phyloP scores from a whole-genome alignment of 2,329 filamentous ascomycete species.

The Alternaria angustiovoidea region DNA sequence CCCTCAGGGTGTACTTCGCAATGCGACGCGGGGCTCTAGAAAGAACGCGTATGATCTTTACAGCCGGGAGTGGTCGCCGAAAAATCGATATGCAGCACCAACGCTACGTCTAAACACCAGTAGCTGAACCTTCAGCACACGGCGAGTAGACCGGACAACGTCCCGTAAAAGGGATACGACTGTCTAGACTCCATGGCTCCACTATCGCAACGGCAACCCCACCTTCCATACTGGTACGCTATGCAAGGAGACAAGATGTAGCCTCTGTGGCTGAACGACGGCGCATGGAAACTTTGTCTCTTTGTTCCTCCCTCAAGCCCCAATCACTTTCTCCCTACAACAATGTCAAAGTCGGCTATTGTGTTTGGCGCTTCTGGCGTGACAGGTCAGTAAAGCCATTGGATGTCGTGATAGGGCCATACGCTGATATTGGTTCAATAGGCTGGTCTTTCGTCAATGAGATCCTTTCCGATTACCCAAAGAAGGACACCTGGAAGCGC shows the following conservation, averaged over 20 bases:
- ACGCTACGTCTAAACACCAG: not conserved
- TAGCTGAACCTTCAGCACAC: not conserved
- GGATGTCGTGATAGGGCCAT: not conserved
- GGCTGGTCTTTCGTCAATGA: constrained; percentile 56
- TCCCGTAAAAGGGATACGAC: not conserved
- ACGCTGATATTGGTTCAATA: constrained; percentile 16
- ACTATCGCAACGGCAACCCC: not conserved
- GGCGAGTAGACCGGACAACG: not conserved
- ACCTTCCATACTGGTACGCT: not conserved
- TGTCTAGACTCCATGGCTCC: not conserved
- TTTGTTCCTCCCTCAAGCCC: not conserved
- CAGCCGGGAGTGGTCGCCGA: not conserved
- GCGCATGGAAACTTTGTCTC: not conserved
- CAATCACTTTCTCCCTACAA: not conserved
- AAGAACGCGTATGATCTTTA: not conserved
- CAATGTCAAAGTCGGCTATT: constrained; percentile 50
- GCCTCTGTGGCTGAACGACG: not conserved
- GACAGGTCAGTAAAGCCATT: constrained; percentile 2
- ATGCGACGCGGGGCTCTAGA: not conserved
- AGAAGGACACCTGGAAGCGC: constrained; percentile 42
- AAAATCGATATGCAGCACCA: not conserved
- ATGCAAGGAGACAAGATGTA: not conserved
- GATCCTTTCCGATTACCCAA: constrained; percentile 50
- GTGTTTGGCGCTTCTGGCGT: constrained; percentile 56
- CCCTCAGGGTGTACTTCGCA: not conserved